Base-by-base conservation (phyloP, 2,329 filamentous ascomycete species). In the Sclerotinia nivalis region DNA sequence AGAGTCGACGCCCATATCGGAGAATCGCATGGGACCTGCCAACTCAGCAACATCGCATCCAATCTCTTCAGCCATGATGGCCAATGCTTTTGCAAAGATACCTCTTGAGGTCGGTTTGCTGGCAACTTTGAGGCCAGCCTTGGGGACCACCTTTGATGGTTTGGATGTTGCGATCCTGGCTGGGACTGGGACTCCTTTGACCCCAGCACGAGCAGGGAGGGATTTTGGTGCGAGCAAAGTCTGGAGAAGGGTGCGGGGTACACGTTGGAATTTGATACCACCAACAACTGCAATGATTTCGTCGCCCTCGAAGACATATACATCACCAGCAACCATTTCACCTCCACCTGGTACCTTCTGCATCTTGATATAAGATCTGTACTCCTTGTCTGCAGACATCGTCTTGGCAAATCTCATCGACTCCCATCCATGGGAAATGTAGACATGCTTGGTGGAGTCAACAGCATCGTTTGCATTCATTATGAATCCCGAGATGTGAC, bases 401-500 rank as follows among this genome's bases (percentile, higher is more conserved):
- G 68, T 70, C 49, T 71, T 71, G 2, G 74, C 73, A 37, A 76
- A 73, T 47, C 73, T 75, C 67, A 75, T 72, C 20, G 72, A 72
- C 45, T 74, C 72, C 76, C 75, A 77, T 37, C 75, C 75, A 54
- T 74, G 74, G 20, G 74, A 76, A 31, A 77, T 75, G 34, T 74
- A 77, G 55, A 75, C 72, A 25, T 75, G 49, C 28, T 72, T 75
- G 59, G 73, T 73, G 2, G 72, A 72, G 47, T 78, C 73, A 15
- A 74, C 66, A 28, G 70, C 72, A 70, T 78, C 77, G 12, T 84
- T 85, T 15, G 82, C 86, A 72, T 89, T 89, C 78, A 88, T 82
- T 71, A 88, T 85, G 78, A 89, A 89, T 31, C 87, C 87, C 0
- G 86, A 86, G 69, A 88, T 83, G 72, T 88, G 86, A 69, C 84